These are phyloP conservation scores for Chenopodium album DNA, from an alignment of 148 eudicot species.

Conservation along the genomic window DNA sequence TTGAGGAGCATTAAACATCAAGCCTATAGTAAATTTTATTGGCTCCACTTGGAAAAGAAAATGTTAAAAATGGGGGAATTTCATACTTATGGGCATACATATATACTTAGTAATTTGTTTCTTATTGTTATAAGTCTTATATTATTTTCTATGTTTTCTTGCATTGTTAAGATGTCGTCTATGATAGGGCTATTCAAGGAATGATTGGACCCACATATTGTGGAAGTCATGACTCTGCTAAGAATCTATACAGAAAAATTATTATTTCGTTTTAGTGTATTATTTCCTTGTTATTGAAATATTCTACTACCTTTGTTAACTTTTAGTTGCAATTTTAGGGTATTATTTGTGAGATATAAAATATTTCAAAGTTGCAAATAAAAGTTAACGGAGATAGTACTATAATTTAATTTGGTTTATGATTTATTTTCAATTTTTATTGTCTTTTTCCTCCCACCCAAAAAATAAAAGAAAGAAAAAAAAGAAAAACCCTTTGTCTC, in stretches of 20 bases:
- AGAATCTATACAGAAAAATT: not conserved
- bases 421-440: not conserved
- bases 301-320: not conserved
- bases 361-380: no score
- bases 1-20: not conserved
- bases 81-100: not conserved
- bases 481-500: constrained; percentile 9
- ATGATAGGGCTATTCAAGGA: not conserved
- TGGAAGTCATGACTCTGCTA: not conserved
- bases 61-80: not conserved
- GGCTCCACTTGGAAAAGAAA: not conserved
- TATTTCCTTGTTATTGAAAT: not conserved
- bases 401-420: not conserved
- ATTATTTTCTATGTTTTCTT: not conserved
- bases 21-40: not conserved
- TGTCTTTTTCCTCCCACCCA: not conserved
- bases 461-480: not conserved
- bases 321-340: no score
- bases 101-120: not conserved
- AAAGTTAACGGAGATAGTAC: no score
- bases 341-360: no score
- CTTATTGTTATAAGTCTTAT: not conserved
- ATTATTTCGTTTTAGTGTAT: not conserved
- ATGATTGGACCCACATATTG: no score
- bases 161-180: not conserved